These are phyloP conservation scores for Ilyonectria sp. DNA, from an alignment of 2,329 filamentous ascomycete genomes.

Conservation along the genomic window DNA sequence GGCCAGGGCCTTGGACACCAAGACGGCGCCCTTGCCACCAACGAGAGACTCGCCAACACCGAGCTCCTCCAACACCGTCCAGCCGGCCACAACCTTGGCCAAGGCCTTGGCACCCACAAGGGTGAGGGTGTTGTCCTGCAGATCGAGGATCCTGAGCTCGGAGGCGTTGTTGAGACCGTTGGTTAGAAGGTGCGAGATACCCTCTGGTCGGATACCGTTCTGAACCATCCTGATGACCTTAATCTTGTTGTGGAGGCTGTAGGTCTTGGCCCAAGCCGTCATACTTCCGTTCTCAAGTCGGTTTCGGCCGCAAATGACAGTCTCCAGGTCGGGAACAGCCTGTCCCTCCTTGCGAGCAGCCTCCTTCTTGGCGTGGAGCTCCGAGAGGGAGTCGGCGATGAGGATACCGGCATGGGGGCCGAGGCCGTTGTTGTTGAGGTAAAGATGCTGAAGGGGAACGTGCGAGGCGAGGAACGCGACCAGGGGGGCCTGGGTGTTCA, in stretches of 20 bases:
- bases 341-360: conserved; percentile 80
- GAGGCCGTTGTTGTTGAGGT: conserved; percentile 98
- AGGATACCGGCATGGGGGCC: conserved; percentile 92
- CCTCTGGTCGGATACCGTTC: conserved; percentile 96
- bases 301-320: conserved; percentile 97
- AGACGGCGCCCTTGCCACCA: conserved; percentile 80
- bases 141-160: conserved; percentile 82
- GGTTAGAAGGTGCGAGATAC: conserved; percentile 85
- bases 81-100: conserved; percentile 80
- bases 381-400: conserved; percentile 88
- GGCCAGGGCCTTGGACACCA: conserved; percentile 80
- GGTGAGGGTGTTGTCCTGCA: conserved; percentile 99
- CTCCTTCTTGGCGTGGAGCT: conserved; percentile 87
- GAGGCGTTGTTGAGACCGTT: conserved; percentile 82
- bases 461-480: conserved; percentile 92
- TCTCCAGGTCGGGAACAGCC: conserved; percentile 88
- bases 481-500: conserved; percentile 93
- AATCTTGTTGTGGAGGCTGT: conserved; percentile 85
- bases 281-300: conserved; percentile 96
- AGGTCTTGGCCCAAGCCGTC: conserved; percentile 93
- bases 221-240: conserved; percentile 97
- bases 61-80: conserved; percentile 84
- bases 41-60: conserved; percentile 92
- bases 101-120: conserved; percentile 83
- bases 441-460: conserved; percentile 91